A percentile compares a stretch with the other conserved stretches of the same genome.
These are phyloP conservation scores for Pseudophaeomoniella oleicola DNA, from an alignment of 2,329 filamentous ascomycete genomes.

Conservation along the genomic window DNA sequence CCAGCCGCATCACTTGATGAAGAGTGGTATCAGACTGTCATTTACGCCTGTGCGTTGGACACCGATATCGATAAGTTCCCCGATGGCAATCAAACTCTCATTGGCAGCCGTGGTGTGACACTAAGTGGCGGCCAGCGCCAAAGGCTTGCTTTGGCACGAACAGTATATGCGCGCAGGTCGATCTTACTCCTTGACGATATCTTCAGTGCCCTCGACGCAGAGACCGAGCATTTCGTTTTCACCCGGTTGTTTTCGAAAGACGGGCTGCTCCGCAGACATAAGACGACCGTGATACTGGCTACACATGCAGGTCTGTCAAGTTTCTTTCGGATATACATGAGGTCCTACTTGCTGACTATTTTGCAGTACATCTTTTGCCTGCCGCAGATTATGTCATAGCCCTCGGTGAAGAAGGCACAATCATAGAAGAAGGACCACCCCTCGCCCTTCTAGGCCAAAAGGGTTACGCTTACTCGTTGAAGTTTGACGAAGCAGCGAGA, in stretches of 20 bases:
- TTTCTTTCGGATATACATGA: not conserved
- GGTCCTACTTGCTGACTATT: not conserved
- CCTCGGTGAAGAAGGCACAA: conserved; percentile 22
- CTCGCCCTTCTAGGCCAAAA: conserved; percentile 6
- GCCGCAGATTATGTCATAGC: conserved; percentile 33
- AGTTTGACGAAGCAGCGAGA: not conserved
- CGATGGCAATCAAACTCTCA: conserved; percentile 27
- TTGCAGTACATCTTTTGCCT: conserved; percentile 24
- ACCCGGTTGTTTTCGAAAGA: conserved; percentile 43
- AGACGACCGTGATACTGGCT: conserved; percentile 19
- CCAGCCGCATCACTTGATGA: conserved; percentile 25
- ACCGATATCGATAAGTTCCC: conserved; percentile 26
- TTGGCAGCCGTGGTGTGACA: conserved; percentile 36
- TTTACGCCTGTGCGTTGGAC: conserved; percentile 20
- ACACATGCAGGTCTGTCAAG: conserved; percentile 15
- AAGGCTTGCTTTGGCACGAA: conserved; percentile 38
- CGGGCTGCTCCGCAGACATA: conserved; percentile 13
- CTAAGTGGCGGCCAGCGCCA: conserved; percentile 40
- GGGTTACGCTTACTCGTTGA: not conserved
- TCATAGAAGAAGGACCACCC: conserved; percentile 32
- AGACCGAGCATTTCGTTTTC: conserved; percentile 43
- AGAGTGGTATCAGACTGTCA: conserved; percentile 21
- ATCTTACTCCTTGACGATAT: conserved; percentile 45
- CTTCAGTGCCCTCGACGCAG: conserved; percentile 45
- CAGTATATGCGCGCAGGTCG: conserved; percentile 41